A percentile compares a stretch with the other conserved stretches of the same genome.
These are phyloP conservation scores for Stagonosporopsis vannaccii DNA, from an alignment of 2,329 filamentous ascomycete species.

Conservation along the genomic window DNA sequence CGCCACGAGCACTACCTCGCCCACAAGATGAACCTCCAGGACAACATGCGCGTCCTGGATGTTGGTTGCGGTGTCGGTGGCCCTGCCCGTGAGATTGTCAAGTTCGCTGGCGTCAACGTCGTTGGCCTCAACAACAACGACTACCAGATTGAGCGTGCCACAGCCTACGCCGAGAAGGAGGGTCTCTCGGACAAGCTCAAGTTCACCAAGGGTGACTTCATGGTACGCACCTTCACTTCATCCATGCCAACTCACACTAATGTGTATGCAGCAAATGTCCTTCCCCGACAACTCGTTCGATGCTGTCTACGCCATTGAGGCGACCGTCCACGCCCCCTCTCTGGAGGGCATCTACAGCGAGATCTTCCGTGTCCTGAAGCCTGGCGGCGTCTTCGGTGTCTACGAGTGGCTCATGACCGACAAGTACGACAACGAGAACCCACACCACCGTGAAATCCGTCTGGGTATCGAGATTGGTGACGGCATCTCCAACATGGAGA, in stretches of 20 bases:
- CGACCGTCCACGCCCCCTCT: conserved; percentile 90
- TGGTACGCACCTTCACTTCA: conserved; percentile 59
- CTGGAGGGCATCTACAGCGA: conserved; percentile 92
- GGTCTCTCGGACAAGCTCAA: conserved; percentile 78
- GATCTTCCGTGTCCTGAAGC: conserved; percentile 95
- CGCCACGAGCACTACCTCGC: conserved; percentile 98
- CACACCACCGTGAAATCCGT: conserved; percentile 86
- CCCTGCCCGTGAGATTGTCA: conserved; percentile 92
- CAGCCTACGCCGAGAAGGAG: conserved; percentile 81
- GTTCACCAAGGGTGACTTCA: conserved; percentile 96
- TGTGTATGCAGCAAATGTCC: conserved; percentile 75
- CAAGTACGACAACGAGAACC: conserved; percentile 86
- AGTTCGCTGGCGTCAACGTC: conserved; percentile 89
- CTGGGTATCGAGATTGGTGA: conserved; percentile 95
- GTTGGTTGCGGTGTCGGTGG: conserved; percentile 97
- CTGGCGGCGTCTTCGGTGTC: conserved; percentile 92
- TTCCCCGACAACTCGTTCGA: conserved; percentile 94
- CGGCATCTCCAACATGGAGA: conserved; percentile 98
- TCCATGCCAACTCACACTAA: conserved; percentile 6
- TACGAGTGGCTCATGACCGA: conserved; percentile 99
- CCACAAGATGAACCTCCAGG: conserved; percentile 82
- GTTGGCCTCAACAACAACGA: conserved; percentile 98
- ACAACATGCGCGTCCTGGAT: conserved; percentile 89
- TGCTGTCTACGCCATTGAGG: conserved; percentile 96
- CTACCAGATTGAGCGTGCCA: conserved; percentile 97